These are phyloP conservation scores for Zymoseptoria passerinii DNA, from an alignment of 2,329 filamentous ascomycete species.

Conservation along the genomic window DNA sequence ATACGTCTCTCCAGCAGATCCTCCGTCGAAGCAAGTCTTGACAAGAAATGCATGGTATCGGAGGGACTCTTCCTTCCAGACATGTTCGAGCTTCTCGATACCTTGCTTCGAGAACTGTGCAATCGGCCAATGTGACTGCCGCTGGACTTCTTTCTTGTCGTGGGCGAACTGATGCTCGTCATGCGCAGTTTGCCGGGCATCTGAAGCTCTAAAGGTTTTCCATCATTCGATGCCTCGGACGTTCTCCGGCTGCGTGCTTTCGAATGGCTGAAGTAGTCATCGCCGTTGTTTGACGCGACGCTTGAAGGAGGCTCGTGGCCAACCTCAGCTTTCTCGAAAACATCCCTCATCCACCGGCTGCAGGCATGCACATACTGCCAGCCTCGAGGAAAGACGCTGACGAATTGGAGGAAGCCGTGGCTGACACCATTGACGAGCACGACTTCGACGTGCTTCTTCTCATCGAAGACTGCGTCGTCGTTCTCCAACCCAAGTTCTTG, in stretches of 20 bases:
- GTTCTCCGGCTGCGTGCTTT: constrained; percentile 8
- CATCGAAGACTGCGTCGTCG: constrained; percentile 48
- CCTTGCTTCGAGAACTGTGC: constrained; percentile 12
- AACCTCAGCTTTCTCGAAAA: constrained; percentile 51
- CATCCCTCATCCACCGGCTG: constrained; percentile 70
- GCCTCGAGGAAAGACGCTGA: constrained; percentile 75
- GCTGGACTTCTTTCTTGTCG: constrained; percentile 16
- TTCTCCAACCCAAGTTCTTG: constrained; percentile 49
- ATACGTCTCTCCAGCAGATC: constrained; percentile 42
- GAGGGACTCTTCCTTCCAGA: constrained; percentile 23
- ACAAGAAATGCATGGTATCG: constrained; percentile 33
- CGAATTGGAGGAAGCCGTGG: constrained; percentile 92
- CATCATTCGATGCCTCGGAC: constrained; percentile 61
- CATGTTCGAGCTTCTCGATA: constrained; percentile 21
- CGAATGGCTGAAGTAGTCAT: constrained; percentile 20
- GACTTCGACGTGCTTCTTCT: constrained; percentile 62
- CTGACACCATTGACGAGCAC: constrained; percentile 79
- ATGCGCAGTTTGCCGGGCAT: constrained; percentile 32
- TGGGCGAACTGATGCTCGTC: constrained; percentile 16
- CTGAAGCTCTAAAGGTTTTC: constrained; percentile 68
- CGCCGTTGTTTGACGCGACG: constrained; percentile 10
- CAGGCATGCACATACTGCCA: constrained; percentile 80
- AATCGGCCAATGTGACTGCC: neutral
- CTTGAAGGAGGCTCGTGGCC: constrained; percentile 19
- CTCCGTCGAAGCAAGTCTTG: constrained; percentile 34